Evolutionary conservation across 1,139 yeast genomes (phyloP).

Genomic region (Candida sp.): DNA sequence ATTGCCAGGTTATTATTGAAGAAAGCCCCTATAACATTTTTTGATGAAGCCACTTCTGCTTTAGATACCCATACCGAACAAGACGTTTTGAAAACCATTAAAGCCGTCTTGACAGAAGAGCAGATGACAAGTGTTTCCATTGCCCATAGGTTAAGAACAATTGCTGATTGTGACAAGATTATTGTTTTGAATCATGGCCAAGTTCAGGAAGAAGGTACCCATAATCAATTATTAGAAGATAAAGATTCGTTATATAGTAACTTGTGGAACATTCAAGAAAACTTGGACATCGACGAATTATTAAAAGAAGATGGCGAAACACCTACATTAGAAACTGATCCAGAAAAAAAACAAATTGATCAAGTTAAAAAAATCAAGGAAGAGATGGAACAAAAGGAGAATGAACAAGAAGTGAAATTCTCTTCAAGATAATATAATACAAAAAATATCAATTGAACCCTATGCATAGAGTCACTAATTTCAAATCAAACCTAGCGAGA

Average conservation of each 20-base stretch:
- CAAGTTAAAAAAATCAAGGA: neutral
- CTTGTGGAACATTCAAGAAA: slow-evolving; percentile 92
- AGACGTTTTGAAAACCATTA: slow-evolving; percentile 69
- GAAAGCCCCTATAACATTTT: slow-evolving; percentile 84
- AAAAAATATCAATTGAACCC: too few species aligned
- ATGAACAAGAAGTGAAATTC: neutral
- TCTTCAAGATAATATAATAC: neutral
- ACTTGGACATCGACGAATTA: slow-evolving; percentile 49
- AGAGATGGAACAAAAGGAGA: slow-evolving; percentile 2
- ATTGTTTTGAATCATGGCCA: slow-evolving; percentile 78
- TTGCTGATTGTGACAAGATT: slow-evolving; percentile 92
- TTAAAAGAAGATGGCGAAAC: slow-evolving; percentile 17
- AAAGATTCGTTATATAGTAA: slow-evolving; percentile 64
- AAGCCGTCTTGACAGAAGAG: slow-evolving; percentile 53
- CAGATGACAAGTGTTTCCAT: slow-evolving; percentile 79
- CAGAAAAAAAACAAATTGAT: slow-evolving; percentile 7
- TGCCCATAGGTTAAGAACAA: slow-evolving; percentile 91
- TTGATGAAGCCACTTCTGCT: slow-evolving; percentile 97
- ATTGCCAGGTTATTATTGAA: slow-evolving; percentile 85
- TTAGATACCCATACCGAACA: slow-evolving; percentile 97
- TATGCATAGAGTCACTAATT: too few species aligned
- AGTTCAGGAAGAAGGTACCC: slow-evolving; percentile 89
- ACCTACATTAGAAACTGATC: slow-evolving; percentile 9
- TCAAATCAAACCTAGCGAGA: too few species aligned
- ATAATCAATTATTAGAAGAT: slow-evolving; percentile 52